Base-by-base conservation (phyloP, 192 early-diverging fungal genomes). In the Coemansia sp. region DNA sequence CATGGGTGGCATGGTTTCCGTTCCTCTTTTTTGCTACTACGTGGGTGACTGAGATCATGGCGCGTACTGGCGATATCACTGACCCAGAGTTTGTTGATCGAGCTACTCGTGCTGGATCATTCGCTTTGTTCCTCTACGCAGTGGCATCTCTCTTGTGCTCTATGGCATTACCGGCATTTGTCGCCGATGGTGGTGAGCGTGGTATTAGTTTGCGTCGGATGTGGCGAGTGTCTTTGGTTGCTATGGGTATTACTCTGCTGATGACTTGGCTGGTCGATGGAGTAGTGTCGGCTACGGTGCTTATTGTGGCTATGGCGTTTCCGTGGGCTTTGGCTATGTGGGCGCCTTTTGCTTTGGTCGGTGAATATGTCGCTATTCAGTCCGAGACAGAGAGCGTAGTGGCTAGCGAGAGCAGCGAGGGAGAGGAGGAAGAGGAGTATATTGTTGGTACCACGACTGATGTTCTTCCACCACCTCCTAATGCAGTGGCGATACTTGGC, bases 1-100 rank as follows among this genome's bases (percentile, higher is more conserved):
- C 93, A 29, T 99, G 96, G 96, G 87, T 97, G 78, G 96, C 93
- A n/a, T 96, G 96, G 94, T 99, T 99, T 72, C 95, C 96, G 18
- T 96, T 97, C 77, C 83, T 99, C 33, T 98, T 97, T 78, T 99
- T 97, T 80, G 90, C 92, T 24, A 82, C 80, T 1, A 84, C 85
- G 9, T 87, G 80, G 74, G 79, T 86, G 42, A 81, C 76, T 31
- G 80, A 78, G 60, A 63, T 80, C 36, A 71, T 75, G 67, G 72
- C 76, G 20, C 70, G 77, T 10, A 73, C 66, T 2, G 82, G 44
- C 33, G 66, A 75, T 34, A n/a, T 73, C 11, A 55, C 15, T 22
- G 82, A 76, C 61, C 73, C 77, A 0, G 79, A 79, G 24, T 80
- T 84, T 54, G 57, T 81, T 46, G 87, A 86, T 42, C 83, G 86